Evolutionary conservation across 495 filamentous ascomycete species (phyloP), one percentile per base, ranked within the genome.

Genomic region (Daldinia loculata): DNA sequence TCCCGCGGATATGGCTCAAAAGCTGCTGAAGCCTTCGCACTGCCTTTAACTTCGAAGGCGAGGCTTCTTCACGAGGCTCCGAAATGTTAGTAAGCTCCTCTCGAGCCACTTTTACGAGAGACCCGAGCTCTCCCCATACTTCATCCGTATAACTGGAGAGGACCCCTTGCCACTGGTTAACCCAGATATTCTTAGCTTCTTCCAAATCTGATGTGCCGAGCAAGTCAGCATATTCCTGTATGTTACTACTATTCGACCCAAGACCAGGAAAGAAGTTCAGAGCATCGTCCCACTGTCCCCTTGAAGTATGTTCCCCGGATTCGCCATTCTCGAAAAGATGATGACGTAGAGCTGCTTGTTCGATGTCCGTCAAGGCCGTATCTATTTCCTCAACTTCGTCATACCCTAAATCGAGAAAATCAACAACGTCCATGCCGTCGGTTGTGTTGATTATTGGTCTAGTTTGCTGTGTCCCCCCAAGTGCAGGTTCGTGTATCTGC

Each of bases 71-170:
- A 14, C 15, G 9, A n/a, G 56, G 26, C 14, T 30, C 58, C 22
- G 67, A 69, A 52, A 77, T 74, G 12, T 70, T 76, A 48, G 76
- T 80, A 39, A 92, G 76, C 74, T 94, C 92, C 56, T 80, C 74
- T 43, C 80, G 80, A n/a, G 91, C 91, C 51, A 87, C 84, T 64
- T 86, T 81, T 32, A 92, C 80, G 41, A 90, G 80, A n/a, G 88
- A 85, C 22, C 82, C 71, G 45, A 93, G 76, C 67, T 89, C 89
- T 66, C 91, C 92, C 92, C 92, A 95, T 11, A 95, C 90, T 64
- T 93, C 90, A 77, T 93, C 90, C 34, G 88, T 85, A 73, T 93
- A 93, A 34, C 81, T 80, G 39, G 85, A 89, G 71, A 93, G 83
- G 2, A 92, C 86, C 39, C 80, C 78, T 11, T 87, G 79, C 91